Conservation (phyloP, 768 basidiomycete genomes). For the Xerocomus potaroensis region DNA sequence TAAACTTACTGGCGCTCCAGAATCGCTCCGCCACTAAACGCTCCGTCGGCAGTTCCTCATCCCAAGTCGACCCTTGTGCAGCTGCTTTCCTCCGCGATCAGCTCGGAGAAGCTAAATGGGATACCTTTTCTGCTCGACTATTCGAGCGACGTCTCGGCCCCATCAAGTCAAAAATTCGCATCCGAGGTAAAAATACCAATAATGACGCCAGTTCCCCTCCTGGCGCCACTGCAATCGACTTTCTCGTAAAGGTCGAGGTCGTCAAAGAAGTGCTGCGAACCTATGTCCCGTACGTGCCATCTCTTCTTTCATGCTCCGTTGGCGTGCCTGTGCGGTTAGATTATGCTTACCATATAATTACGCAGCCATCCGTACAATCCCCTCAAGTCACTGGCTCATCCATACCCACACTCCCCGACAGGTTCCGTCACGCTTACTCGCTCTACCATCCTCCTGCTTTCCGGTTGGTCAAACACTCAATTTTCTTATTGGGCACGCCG, state of each 20-base stretch:
- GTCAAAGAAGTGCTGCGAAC: slow-evolving; percentile 46
- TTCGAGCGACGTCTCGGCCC: slow-evolving; percentile 43
- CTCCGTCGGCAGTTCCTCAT: slow-evolving; percentile 12
- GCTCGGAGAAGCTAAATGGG: slow-evolving; percentile 42
- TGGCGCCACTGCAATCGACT: slow-evolving; percentile 45
- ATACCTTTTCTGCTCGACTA: slow-evolving; percentile 43
- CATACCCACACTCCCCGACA: slow-evolving; percentile 34
- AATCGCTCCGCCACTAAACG: slow-evolving; percentile 28
- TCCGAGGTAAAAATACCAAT: slow-evolving; percentile 26
- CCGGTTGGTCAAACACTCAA: slow-evolving; percentile 52
- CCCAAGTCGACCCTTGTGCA: slow-evolving; percentile 40
- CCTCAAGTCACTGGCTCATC: slow-evolving; percentile 43
- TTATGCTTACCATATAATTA: slow-evolving; percentile 23
- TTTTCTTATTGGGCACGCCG: slow-evolving; percentile 54
- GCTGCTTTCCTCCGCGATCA: slow-evolving; percentile 43
- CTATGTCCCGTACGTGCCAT: slow-evolving; percentile 43
- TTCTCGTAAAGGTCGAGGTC: slow-evolving; percentile 50
- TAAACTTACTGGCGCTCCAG: slow-evolving; percentile 18
- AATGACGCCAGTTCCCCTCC: slow-evolving; percentile 26
- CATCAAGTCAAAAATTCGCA: slow-evolving; percentile 35
- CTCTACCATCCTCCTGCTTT: slow-evolving; percentile 43
- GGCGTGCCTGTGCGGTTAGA: slow-evolving; percentile 4
- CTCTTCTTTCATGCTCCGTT: slow-evolving; percentile 2
- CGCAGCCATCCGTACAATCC: slow-evolving; percentile 51
- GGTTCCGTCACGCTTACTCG: slow-evolving; percentile 46